Conservation (phyloP, 2,329 filamentous ascomycete species). For the Pseudogymnoascus verrucosus region DNA sequence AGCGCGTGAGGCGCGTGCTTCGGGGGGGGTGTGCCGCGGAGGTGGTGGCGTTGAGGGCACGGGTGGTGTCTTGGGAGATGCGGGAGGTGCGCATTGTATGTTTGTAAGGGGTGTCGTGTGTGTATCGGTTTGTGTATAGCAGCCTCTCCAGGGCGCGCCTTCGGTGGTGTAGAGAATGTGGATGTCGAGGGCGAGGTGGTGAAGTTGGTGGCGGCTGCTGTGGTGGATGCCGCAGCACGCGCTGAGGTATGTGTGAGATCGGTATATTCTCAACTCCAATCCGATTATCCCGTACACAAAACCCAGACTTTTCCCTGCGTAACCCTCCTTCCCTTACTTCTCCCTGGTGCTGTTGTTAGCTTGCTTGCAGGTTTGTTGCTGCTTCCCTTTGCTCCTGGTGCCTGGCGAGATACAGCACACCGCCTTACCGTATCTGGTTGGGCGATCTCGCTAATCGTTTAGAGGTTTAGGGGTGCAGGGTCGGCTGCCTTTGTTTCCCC, state of each 20-base stretch:
- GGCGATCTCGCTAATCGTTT: background rate
- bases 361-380: background rate
- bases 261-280: background rate
- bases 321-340: background rate
- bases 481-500: background rate
- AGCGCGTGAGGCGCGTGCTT: slow-evolving; percentile 41
- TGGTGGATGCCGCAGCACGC: background rate
- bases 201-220: background rate
- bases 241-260: background rate
- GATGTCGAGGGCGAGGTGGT: background rate
- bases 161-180: background rate
- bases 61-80: slow-evolving; percentile 50
- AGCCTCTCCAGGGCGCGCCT: background rate
- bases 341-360: background rate
- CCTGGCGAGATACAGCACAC: background rate
- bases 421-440: background rate
- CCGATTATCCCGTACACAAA: background rate
- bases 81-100: slow-evolving; percentile 39
- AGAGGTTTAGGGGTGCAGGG: background rate
- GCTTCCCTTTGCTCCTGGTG: background rate
- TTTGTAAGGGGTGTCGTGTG: background rate
- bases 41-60: slow-evolving; percentile 43
- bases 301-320: background rate
- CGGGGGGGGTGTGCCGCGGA: slow-evolving; percentile 24
- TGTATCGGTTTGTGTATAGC: background rate